Evolutionary conservation across 306 rosid genomes (phyloP).

Genomic region (Pueraria montana): DNA sequence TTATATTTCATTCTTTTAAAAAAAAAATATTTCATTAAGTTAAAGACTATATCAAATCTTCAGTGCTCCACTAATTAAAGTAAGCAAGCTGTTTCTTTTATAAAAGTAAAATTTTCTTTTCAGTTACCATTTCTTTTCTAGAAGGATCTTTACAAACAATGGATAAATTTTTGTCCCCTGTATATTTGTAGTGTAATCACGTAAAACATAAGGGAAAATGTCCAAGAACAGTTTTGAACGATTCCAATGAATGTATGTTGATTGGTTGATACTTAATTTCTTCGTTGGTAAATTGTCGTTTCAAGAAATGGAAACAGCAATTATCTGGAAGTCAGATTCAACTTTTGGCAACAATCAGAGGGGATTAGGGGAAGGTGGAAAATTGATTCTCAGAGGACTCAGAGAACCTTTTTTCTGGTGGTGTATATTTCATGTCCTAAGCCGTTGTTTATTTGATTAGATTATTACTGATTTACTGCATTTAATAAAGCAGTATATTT

Average conservation of each 20-base stretch:
- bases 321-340: constrained; percentile 17
- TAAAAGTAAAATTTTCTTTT: neutral
- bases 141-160: neutral
- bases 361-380: neutral
- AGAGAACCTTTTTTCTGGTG: neutral
- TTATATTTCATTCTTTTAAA: too few species aligned
- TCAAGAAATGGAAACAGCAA: constrained; percentile 13
- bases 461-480: neutral
- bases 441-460: neutral
- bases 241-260: neutral
- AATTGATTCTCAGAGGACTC: neutral
- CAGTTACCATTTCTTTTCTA: neutral
- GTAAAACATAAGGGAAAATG: neutral
- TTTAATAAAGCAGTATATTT: neutral
- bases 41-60: constrained; percentile 16
- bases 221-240: neutral
- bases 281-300: constrained; percentile 27
- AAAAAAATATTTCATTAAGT: too few species aligned
- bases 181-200: neutral
- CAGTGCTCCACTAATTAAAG: constrained; percentile 46
- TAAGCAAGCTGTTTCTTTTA: constrained; percentile 10
- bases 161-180: constrained; percentile 2
- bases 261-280: neutral
- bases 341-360: constrained; percentile 15
- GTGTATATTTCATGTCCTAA: neutral